Base-by-base conservation (phyloP, 2,329 filamentous ascomycete genomes). In the Xylariales sp. region DNA sequence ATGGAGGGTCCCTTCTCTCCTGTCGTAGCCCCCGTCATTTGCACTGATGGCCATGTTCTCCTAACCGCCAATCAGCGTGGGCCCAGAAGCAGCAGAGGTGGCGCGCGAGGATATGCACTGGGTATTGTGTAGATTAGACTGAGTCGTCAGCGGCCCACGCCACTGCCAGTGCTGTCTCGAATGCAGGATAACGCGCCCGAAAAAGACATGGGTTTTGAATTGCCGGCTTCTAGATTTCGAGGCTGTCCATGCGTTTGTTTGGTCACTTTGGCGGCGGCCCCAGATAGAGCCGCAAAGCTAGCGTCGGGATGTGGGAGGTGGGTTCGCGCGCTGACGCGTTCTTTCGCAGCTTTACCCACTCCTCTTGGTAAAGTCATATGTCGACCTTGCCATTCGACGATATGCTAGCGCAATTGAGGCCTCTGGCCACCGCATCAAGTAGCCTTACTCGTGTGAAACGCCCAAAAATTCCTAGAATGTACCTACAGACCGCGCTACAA, bases 261-360 rank as follows among this genome's bases (percentile, higher is more conserved):
- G 23, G 23, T 23, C 23, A 23, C 10, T 50, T 57, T 56, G 10
- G 54, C 18, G 32, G 14, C 23, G 7, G 36, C 41, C 18, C 30
- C 12, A 23, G 49, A 45, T 53, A 53, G 65, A 64, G 56, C 49
- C 56, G 55, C 56, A 64, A 53, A 30, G 61, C 50, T 52, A 49
- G 49, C 10, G 45, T 57, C 65, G 65, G 61, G 61, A 68, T 68
- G 59, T 68, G 61, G 53, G 65, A 61, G 61, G 57, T 49, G 61
- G 60, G 43, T 55, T 55, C 52, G 57, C 43, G 28, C 43, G 61
- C 55, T 64, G 61, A 67, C 55, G 65, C 65, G 61, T 67, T 62
- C 58, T 46, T 32, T 41, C 39, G 39, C 10, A 41, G 14, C 39
- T 41, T 5, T 41, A 41, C 39, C 39, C 39, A 41, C 39, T 41